Evolutionary conservation across 495 filamentous ascomycete genomes (phyloP), one percentile per base, ranked within the genome.

Genomic region (Cercophora newfieldiana): DNA sequence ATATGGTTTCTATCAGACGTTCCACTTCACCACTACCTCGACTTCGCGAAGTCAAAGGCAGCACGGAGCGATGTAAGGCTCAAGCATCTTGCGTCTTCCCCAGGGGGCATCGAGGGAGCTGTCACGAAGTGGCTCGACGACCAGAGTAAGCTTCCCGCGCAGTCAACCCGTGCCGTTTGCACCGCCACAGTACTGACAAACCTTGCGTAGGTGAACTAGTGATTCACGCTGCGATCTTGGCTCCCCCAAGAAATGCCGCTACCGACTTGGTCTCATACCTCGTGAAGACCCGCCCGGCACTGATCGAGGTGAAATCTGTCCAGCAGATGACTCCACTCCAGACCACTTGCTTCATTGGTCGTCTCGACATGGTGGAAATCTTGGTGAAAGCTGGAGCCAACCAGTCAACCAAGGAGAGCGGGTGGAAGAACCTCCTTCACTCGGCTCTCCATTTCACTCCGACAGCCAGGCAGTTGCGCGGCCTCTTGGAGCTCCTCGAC

Each of bases 1-100:
- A 86, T 92, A 70, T 94, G 88, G 86, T 90, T 90, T 69, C 73
- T 92, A 55, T 85, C 88, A 48, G 87, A 89, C 31, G 82, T 85
- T 0, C 89, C 90, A 0, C 68, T 81, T 64, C 77, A 87, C 31
- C 75, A 81, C 51, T 94, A 93, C 68, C 71, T 79, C 10, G 81
- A 89, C 48, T 94, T 91, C 67, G 78, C 82, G 14, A 82, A 85
- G 50, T 79, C 80, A 8, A 81, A 90, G 65, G 68, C 68, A 12
- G 78, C 80, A 59, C 76, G 75, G 58, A 77, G 85, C 22, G 85
- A 92, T 51, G 74, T 80, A 47, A 78, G 82, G 16, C 63, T 92
- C 25, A 81, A 85, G 65, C 81, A 83, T 62, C 75, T 92, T 0
- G 78, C 78, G 3, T 72, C 83, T 51, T 72, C 83, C 0, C 74